Evolutionary conservation across 805 yeast genomes (phyloP).

Genomic region (Suhomyces vadensis): DNA sequence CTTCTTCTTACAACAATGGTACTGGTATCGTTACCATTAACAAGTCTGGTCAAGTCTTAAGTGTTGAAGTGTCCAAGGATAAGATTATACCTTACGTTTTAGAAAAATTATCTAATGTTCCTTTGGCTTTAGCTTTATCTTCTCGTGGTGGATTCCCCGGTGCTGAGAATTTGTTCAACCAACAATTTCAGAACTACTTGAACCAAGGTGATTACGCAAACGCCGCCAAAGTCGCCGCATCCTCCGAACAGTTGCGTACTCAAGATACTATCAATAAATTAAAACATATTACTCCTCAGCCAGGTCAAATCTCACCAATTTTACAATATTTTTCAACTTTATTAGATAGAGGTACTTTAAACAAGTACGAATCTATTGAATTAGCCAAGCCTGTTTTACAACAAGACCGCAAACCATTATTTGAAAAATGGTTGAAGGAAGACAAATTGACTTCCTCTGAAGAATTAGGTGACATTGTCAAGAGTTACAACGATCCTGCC

Average conservation of each 20-base stretch:
- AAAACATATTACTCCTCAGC: constrained; percentile 86
- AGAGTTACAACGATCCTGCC: constrained; percentile 74
- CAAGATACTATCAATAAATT: constrained; percentile 91
- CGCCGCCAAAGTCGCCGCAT: constrained; percentile 97
- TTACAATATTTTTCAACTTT: constrained; percentile 88
- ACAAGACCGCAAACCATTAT: constrained; percentile 88
- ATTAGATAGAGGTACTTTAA: constrained; percentile 88
- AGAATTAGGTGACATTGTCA: constrained; percentile 94
- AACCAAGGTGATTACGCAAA: constrained; percentile 82
- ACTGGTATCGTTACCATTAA: constrained; percentile 92
- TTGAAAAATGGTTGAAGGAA: constrained; percentile 96
- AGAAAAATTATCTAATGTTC: constrained; percentile 80
- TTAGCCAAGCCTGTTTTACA: constrained; percentile 93
- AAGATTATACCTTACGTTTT: constrained; percentile 88
- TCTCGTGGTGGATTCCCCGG: constrained; percentile 97
- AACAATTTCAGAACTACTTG: constrained; percentile 86
- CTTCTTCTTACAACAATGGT: constrained; percentile 66
- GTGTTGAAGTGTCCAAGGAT: constrained; percentile 83
- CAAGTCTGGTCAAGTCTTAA: constrained; percentile 91
- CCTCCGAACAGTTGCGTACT: constrained; percentile 89
- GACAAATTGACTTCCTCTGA: constrained; percentile 94
- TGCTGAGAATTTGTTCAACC: constrained; percentile 87
- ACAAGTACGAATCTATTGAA: constrained; percentile 92
- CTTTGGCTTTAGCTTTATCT: constrained; percentile 83
- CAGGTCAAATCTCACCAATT: constrained; percentile 93